Evolutionary conservation across 345 rosid genomes (phyloP).

Genomic region (Draba incana): DNA sequence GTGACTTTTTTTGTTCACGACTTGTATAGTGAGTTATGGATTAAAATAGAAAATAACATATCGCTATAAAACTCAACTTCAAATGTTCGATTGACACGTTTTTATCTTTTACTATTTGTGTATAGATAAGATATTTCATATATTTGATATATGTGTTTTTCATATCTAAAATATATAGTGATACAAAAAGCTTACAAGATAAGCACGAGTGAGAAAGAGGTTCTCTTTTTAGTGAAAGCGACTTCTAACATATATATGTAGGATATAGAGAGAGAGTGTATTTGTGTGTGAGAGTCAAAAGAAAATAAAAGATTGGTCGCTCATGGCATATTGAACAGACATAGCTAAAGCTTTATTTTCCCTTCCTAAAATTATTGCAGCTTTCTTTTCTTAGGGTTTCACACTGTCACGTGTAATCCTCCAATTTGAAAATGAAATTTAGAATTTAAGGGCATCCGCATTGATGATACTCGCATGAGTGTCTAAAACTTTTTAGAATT

Average conservation of each 20-base stretch:
- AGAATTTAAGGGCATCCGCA: too few species aligned
- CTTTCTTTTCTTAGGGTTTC: conserved; percentile 40
- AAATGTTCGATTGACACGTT: conserved; percentile 21
- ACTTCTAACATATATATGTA: conserved; percentile 40
- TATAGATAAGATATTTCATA: conserved; percentile 1
- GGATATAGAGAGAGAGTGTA: conserved; percentile 4
- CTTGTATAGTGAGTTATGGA: too few species aligned
- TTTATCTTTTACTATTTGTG: too few species aligned
- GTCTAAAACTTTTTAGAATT: too few species aligned
- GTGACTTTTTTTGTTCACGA: too few species aligned
- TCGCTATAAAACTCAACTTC: conserved; percentile 1
- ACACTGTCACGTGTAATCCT: conserved; percentile 31
- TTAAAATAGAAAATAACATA: too few species aligned
- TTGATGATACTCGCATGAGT: too few species aligned
- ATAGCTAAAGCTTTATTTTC: conserved; percentile 12
- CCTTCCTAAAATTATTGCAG: conserved; percentile 32
- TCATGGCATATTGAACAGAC: conserved; percentile 32
- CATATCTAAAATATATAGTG: conserved; percentile 18
- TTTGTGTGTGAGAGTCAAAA: conserved; percentile 28
- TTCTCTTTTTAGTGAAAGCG: conserved; percentile 65
- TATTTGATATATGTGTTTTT: conserved; percentile 27
- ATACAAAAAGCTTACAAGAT: conserved; percentile 52
- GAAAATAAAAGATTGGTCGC: conserved; percentile 42
- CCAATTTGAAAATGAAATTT: conserved; percentile 20
- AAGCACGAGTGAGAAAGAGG: conserved; percentile 65